Conservation (phyloP, 345 rosid species). For the Bruguiera sexangula region DNA sequence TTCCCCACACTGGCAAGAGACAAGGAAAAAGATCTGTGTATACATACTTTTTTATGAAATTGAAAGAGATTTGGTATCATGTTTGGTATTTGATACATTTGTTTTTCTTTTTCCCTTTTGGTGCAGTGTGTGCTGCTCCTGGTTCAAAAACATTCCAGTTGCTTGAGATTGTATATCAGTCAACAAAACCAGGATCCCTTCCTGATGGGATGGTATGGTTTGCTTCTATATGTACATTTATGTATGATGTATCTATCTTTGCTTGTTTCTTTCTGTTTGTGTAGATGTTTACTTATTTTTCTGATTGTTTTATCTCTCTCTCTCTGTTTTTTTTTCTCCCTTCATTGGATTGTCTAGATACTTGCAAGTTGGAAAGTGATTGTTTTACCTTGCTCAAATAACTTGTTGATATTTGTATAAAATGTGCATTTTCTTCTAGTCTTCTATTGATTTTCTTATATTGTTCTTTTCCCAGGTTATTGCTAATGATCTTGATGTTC, state of each 20-base stretch:
- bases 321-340: background rate
- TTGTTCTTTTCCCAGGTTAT: slow-evolving; percentile 47
- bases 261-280: background rate
- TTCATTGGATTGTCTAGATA: slow-evolving; percentile 2
- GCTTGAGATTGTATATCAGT: slow-evolving; percentile 77
- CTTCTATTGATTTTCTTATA: slow-evolving; percentile 14
- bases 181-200: slow-evolving; percentile 57
- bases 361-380: background rate
- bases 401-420: slow-evolving; percentile 2
- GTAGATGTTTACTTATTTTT: too few relatives aligned
- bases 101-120: background rate
- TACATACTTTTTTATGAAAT: background rate
- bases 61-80: background rate
- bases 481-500: slow-evolving; percentile 95
- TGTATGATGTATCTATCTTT: slow-evolving; percentile 7
- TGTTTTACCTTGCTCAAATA: slow-evolving; percentile 3
- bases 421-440: slow-evolving; percentile 4
- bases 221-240: slow-evolving; percentile 1
- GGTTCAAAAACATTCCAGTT: slow-evolving; percentile 97
- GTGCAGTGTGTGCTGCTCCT: slow-evolving; percentile 94
- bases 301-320: slow-evolving; percentile 1
- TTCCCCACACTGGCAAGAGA: background rate
- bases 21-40: background rate
- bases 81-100: background rate
- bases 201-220: slow-evolving; percentile 77